These are phyloP conservation scores for Scenedesmus sp. DNA, from an alignment of 163 green algal species.

Conservation along the genomic window DNA sequence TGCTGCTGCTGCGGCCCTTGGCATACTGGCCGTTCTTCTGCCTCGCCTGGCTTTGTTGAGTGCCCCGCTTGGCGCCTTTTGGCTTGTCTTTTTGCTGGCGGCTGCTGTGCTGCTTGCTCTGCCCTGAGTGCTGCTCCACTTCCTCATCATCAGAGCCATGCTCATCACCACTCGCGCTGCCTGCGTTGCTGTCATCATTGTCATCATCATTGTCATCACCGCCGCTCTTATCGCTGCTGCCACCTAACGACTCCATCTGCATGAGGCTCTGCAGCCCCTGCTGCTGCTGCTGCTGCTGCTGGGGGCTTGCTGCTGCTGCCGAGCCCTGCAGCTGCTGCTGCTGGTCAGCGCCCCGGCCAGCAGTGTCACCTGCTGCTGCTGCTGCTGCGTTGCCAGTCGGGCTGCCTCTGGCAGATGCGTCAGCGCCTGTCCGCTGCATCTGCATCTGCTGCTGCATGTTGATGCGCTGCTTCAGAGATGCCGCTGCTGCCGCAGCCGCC, in stretches of 20 bases:
- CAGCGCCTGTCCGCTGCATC: neutral
- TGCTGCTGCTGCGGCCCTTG: neutral
- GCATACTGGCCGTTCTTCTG: neutral
- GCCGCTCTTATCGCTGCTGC: neutral
- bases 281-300: neutral
- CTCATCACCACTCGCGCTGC: neutral
- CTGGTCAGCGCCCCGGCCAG: neutral
- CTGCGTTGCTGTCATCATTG: neutral
- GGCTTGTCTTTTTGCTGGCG: neutral
- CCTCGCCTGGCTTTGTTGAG: neutral
- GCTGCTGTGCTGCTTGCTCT: neutral
- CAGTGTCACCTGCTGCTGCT: neutral
- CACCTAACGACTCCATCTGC: neutral
- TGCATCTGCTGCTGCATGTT: neutral
- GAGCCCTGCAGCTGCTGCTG: neutral
- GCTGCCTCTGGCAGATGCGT: neutral
- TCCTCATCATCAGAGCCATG: neutral
- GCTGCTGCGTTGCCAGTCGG: neutral
- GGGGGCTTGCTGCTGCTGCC: neutral
- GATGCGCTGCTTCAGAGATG: neutral
- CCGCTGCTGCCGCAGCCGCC: conserved; percentile 15
- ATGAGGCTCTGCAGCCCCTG: neutral
- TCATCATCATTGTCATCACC: neutral
- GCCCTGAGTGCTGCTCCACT: neutral
- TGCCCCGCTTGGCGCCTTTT: neutral